Percentiles rank a stretch among this genome's conserved stretches.
Evolutionary conservation across 2,329 filamentous ascomycete species (phyloP).

Genomic region (Leptoxyphium fumago): DNA sequence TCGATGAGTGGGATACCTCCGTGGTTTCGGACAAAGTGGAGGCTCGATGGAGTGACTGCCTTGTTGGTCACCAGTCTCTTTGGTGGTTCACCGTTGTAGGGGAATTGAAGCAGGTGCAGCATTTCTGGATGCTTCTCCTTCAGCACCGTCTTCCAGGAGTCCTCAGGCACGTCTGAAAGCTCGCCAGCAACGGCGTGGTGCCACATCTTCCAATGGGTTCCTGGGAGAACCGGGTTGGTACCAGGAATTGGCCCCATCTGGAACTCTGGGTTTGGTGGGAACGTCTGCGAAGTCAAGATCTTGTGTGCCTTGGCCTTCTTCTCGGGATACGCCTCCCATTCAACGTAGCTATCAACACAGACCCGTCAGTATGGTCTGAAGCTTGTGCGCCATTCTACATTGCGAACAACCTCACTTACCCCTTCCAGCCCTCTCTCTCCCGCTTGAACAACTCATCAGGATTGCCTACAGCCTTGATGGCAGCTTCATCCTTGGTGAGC

Average conservation of each 20-base stretch:
- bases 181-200: slow-evolving; percentile 38
- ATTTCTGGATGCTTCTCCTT: slow-evolving; percentile 46
- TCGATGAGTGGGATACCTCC: slow-evolving; percentile 47
- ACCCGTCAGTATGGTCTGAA: too few relatives aligned
- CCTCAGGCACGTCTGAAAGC: slow-evolving; percentile 32
- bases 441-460: slow-evolving; percentile 26
- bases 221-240: slow-evolving; percentile 43
- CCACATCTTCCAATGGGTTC: slow-evolving; percentile 44
- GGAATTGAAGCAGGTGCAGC: slow-evolving; percentile 48
- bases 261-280: slow-evolving; percentile 36
- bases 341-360: slow-evolving; percentile 32
- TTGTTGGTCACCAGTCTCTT: slow-evolving; percentile 33
- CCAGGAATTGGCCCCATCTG: slow-evolving; percentile 40
- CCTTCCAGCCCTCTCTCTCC: slow-evolving; percentile 33
- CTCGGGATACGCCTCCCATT: slow-evolving; percentile 48
- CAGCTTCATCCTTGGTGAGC: slow-evolving; percentile 26
- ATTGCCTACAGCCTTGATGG: slow-evolving; percentile 28
- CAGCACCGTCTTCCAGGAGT: slow-evolving; percentile 41
- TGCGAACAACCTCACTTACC: slow-evolving; percentile 17
- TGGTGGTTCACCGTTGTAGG: slow-evolving; percentile 49
- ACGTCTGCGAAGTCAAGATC: slow-evolving; percentile 33
- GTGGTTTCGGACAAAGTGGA: slow-evolving; percentile 49
- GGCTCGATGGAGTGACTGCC: slow-evolving; percentile 37
- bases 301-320: slow-evolving; percentile 40
- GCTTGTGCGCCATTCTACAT: slow-evolving; percentile 8